Evolutionary conservation across 768 basidiomycete genomes (phyloP).

Genomic region (Sporobolomyces roseus): DNA sequence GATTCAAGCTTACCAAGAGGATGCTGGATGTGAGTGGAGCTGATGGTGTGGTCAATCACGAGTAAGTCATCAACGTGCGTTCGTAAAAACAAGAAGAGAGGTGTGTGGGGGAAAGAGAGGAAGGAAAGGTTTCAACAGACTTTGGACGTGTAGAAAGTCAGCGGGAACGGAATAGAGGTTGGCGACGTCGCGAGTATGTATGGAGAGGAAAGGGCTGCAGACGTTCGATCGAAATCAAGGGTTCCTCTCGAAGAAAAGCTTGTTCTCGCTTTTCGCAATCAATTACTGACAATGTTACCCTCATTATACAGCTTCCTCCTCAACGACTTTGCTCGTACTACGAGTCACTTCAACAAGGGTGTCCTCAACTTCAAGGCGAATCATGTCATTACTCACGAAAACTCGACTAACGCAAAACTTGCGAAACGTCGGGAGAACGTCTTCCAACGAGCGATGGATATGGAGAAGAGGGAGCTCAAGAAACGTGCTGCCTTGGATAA

Average conservation of each 20-base stretch:
- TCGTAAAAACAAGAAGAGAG: no score
- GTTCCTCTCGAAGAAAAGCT: no score
- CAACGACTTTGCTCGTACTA: slow-evolving; percentile 26
- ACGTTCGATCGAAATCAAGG: no score
- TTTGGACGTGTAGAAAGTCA: no score
- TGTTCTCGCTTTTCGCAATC: neutral
- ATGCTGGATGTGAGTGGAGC: slow-evolving; percentile 26
- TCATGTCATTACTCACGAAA: slow-evolving; percentile 14
- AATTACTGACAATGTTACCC: no score
- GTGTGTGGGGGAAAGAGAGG: no score
- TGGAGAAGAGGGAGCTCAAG: slow-evolving; percentile 14
- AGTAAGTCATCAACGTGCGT: no score
- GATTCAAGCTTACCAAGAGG: slow-evolving; percentile 14
- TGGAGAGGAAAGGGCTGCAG: no score
- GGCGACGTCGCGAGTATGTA: no score
- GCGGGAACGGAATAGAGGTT: no score
- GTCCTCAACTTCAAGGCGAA: slow-evolving; percentile 29
- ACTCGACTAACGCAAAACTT: slow-evolving; percentile 17
- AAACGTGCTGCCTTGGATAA: slow-evolving; percentile 20
- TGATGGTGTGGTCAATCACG: slow-evolving; percentile 35
- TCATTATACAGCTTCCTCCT: slow-evolving; percentile 31
- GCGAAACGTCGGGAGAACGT: slow-evolving; percentile 19
- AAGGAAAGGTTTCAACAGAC: no score
- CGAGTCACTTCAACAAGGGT: slow-evolving; percentile 23
- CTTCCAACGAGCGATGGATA: slow-evolving; percentile 14